Evolutionary conservation across 2,329 filamentous ascomycete species (phyloP).

Genomic region (Xylaria sp.): DNA sequence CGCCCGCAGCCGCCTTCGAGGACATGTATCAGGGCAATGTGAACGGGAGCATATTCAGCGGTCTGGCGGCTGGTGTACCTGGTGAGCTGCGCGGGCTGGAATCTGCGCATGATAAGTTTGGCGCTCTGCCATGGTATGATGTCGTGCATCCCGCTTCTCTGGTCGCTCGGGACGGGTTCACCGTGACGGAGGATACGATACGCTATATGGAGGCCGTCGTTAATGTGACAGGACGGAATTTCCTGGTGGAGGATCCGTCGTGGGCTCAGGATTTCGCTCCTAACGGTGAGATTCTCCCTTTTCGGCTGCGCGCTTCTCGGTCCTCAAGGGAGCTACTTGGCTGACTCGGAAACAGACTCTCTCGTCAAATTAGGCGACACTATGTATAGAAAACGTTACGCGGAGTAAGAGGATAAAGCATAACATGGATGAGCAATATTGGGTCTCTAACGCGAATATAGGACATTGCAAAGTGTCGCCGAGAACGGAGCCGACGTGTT

Average conservation of each 20-base stretch:
- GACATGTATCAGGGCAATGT: conserved; percentile 86
- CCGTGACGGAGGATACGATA: conserved; percentile 77
- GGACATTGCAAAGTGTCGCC: conserved; percentile 80
- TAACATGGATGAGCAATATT: conserved; percentile 9
- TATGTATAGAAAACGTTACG: conserved; percentile 85
- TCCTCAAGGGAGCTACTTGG: not conserved
- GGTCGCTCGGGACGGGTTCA: conserved; percentile 79
- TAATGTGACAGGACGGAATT: conserved; percentile 58
- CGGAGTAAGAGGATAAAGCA: conserved; percentile 54
- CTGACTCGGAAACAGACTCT: conserved; percentile 56
- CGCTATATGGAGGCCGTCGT: conserved; percentile 73
- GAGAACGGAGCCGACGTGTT: conserved; percentile 77
- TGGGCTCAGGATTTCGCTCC: conserved; percentile 93
- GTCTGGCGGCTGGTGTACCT: conserved; percentile 77
- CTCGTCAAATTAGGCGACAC: conserved; percentile 77
- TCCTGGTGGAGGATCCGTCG: conserved; percentile 77
- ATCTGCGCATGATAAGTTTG: conserved; percentile 79
- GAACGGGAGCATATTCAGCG: conserved; percentile 74
- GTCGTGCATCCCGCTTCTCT: conserved; percentile 80
- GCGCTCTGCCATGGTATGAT: conserved; percentile 74
- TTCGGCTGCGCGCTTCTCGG: no score
- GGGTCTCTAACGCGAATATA: conserved; percentile 52
- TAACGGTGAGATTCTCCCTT: conserved; percentile 59
- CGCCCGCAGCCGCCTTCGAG: conserved; percentile 81
- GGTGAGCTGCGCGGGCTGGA: conserved; percentile 83